Evolutionary conservation across 1,139 yeast species (phyloP).

Genomic region (Zygosaccharomyces pseudobailii): DNA sequence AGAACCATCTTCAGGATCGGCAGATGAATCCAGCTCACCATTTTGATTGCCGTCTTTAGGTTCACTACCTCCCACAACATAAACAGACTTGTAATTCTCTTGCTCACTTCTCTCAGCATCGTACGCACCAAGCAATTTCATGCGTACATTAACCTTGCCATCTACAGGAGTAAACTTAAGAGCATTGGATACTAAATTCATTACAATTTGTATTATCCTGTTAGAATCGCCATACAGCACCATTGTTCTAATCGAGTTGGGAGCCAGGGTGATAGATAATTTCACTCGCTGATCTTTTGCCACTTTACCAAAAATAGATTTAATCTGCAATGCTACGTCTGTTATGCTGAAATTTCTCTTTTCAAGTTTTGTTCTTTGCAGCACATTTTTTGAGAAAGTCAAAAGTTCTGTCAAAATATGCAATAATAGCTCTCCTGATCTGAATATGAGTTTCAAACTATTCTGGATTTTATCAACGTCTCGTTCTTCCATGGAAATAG

Average conservation of each 20-base stretch:
- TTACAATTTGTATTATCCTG: constrained; percentile 78
- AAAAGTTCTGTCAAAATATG: constrained; percentile 85
- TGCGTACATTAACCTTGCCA: constrained; percentile 68
- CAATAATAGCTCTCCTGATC: constrained; percentile 80
- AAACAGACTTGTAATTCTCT: constrained; percentile 37
- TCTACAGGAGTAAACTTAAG: constrained; percentile 85
- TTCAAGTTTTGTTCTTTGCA: constrained; percentile 79
- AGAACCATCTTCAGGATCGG: not conserved
- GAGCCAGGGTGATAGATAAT: constrained; percentile 52
- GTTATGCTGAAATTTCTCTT: constrained; percentile 68
- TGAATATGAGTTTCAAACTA: constrained; percentile 67
- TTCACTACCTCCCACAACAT: constrained; percentile 30
- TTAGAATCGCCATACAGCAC: constrained; percentile 79
- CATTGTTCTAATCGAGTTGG: constrained; percentile 57
- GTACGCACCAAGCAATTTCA: constrained; percentile 66
- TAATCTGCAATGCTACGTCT: constrained; percentile 77
- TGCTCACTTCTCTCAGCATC: constrained; percentile 45
- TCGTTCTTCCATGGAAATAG: constrained; percentile 82
- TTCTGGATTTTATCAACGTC: constrained; percentile 63
- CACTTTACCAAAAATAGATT: constrained; percentile 81
- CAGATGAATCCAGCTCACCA: not conserved
- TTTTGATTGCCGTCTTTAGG: constrained; percentile 1
- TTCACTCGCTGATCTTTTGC: constrained; percentile 74
- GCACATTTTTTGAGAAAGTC: constrained; percentile 86
- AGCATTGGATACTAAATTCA: constrained; percentile 84